Evolutionary conservation across 306 rosid species (phyloP), one percentile per base, ranked within the genome.

Genomic region (Datisca glomerata): DNA sequence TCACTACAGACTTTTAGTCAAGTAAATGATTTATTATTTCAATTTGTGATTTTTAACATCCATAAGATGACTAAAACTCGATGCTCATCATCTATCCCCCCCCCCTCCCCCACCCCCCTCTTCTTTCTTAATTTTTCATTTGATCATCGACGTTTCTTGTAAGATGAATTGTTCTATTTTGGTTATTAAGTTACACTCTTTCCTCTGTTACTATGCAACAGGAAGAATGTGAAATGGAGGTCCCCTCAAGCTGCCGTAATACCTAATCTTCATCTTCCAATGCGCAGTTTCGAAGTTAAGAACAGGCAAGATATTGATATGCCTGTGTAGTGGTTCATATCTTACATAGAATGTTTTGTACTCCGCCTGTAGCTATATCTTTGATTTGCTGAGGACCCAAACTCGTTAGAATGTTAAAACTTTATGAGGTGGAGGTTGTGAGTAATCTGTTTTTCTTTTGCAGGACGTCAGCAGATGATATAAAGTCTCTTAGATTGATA

Each of bases 221-320:
- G 59, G 47, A 41, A 79, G 75, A 65, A 23, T 57, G 69, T 70
- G 23, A 59, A 24, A 53, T 68, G 80, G 79, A 76, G 71, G 55
- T 59, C 78, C 49, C 61, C 73, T 45, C 83, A 63, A 43, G 93
- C 89, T 36, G 83, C 91, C 34, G 49, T 80, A 50, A 35, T 66
- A 12, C 70, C 84, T 3, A 64, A 51, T 63, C 51, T 70, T 53
- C 98, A 89, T 65, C 95, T 89, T 28, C 98, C 98, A 12, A 89
- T 80, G 98, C 98, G 98, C 14, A 89, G 95, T 44, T 77, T 65
- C 7, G 97, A 89, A 67, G 41, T 72, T 34, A 84, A 89, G 57
- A 77, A 89, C 57, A 72, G 91, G 97, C 77, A 44, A 51, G 51
- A 18, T 59, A 37, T 21, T 43, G 6, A 34, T 34, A 34, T 34